A percentile compares a stretch with the other conserved stretches of the same genome.
phyloP scores from a whole-genome alignment of 768 basidiomycete species.

The Saitozyma podzolica region DNA sequence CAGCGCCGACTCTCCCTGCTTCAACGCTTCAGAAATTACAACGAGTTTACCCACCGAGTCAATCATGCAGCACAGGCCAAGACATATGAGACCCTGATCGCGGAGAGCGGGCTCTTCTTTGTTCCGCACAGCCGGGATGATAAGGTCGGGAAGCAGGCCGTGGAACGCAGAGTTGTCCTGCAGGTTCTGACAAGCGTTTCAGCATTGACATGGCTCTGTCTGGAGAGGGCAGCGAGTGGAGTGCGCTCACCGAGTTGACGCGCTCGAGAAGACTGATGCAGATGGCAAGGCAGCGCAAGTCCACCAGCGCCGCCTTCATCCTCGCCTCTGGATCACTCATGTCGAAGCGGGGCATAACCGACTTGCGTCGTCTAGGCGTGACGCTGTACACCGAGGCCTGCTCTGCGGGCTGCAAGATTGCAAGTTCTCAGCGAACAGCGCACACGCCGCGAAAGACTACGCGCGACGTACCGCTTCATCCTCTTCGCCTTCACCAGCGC shows the following conservation, averaged over 20 bases:
- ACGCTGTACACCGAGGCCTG: conserved; percentile 45
- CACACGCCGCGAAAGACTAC: neutral
- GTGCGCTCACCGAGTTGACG: conserved; percentile 76
- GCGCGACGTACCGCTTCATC: conserved; percentile 18
- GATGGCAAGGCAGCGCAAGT: conserved; percentile 71
- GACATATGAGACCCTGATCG: conserved; percentile 74
- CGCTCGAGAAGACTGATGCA: conserved; percentile 83
- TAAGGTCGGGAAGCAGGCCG: conserved; percentile 72
- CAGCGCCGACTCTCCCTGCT: conserved; percentile 14
- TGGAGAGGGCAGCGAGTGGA: too few relatives aligned
- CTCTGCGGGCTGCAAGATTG: conserved; percentile 39
- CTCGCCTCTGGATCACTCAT: conserved; percentile 62
- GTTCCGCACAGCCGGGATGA: conserved; percentile 84
- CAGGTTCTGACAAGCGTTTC: conserved; percentile 49
- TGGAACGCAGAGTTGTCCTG: conserved; percentile 70
- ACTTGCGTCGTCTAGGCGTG: conserved; percentile 32
- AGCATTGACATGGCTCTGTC: too few relatives aligned
- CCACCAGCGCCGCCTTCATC: conserved; percentile 62
- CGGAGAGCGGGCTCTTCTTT: conserved; percentile 74
- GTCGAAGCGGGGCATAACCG: conserved; percentile 15
- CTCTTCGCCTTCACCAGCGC: conserved; percentile 56
- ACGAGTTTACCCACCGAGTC: conserved; percentile 51
- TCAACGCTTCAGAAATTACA: neutral
- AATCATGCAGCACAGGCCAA: conserved; percentile 84
- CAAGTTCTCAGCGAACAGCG: conserved; percentile 22